Evolutionary conservation across 306 rosid species (phyloP), one percentile per base, ranked within the genome.

Genomic region (Acacia acuminata): DNA sequence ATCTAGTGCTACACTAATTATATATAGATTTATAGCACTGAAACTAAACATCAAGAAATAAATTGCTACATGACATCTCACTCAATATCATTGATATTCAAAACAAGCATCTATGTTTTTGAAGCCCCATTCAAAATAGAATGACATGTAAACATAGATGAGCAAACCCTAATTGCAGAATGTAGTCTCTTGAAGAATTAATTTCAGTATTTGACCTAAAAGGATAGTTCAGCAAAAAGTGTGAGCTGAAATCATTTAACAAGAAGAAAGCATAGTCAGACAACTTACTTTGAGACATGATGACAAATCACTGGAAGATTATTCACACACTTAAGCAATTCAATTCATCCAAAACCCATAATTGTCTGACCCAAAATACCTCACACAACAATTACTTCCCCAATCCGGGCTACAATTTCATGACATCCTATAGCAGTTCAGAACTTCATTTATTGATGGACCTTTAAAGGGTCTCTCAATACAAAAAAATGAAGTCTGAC

Each of bases 241-340:
- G 70, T 61, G 79, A 47, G 66, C 79, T 77, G 71, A 74, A 36
- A 47, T 36, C 64, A 53, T 64, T 78, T 44, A 65, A 75, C 66
- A 25, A 30, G 10, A 68, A 68, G 70, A 44, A 79, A 69, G 47
- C 70, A 50, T 71, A 83, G 79, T 67, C 78, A 76, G 81, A 79
- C 71, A 79, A 89, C 97, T 93, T 93, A 93, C 97, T 89, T 79
- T 81, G 42, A 40, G 82, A 81, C 75, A 81, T 40, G 71, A 84
- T 83, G 89, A 82, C 70, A 85, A 83, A 75, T 81, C 82, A 82
- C 83, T 81, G 84, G 84, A 85, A 88, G 74, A 76, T 79, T 83
- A 85, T 87, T 88, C 91, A 84, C 44, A 79, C 60, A 85, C 88
- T 82, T 79, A 93, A 42, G 83, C 85, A 86, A 22, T 71, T 71